These are phyloP conservation scores for Fusarium fujikuroi DNA, from an alignment of 2,329 filamentous ascomycete genomes.

Conservation along the genomic window DNA sequence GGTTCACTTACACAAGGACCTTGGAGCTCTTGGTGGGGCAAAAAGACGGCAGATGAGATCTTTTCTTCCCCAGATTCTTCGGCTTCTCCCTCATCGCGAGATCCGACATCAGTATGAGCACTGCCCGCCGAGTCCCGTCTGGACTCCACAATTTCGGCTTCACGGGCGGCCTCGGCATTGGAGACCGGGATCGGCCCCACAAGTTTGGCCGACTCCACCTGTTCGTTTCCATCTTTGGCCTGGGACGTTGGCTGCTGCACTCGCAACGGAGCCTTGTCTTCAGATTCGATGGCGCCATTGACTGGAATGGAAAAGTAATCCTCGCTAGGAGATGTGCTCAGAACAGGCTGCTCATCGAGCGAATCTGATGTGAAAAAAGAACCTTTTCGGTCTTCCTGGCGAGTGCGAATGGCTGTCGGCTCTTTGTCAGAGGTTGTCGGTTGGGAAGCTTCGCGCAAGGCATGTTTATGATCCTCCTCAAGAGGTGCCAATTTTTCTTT, in stretches of 20 bases:
- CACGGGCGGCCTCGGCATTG: slow-evolving; percentile 35
- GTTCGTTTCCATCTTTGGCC: slow-evolving; percentile 35
- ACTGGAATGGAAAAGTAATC: slow-evolving; percentile 42
- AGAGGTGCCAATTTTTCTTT: slow-evolving; percentile 56
- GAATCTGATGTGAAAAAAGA: slow-evolving; percentile 8
- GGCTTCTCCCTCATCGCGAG: slow-evolving; percentile 47
- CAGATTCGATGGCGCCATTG: slow-evolving; percentile 7
- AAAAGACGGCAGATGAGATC: slow-evolving; percentile 86
- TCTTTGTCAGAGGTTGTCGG: slow-evolving; percentile 6
- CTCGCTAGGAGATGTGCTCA: slow-evolving; percentile 38
- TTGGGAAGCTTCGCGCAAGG: not conserved
- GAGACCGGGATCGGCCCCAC: slow-evolving; percentile 43
- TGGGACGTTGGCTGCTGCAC: slow-evolving; percentile 28
- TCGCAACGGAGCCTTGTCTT: slow-evolving; percentile 24
- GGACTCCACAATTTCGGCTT: slow-evolving; percentile 45
- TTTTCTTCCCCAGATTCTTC: slow-evolving; percentile 82
- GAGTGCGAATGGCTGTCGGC: slow-evolving; percentile 12
- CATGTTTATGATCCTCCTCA: slow-evolving; percentile 44
- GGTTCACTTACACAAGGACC: slow-evolving; percentile 47
- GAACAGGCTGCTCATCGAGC: slow-evolving; percentile 29
- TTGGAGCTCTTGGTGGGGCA: slow-evolving; percentile 74
- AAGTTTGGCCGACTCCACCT: slow-evolving; percentile 32
- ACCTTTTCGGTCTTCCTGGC: slow-evolving; percentile 24
- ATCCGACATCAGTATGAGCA: slow-evolving; percentile 50
- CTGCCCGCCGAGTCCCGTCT: slow-evolving; percentile 54